Base-by-base conservation (phyloP, 306 rosid genomes). In the Dicorynia guianensis region DNA sequence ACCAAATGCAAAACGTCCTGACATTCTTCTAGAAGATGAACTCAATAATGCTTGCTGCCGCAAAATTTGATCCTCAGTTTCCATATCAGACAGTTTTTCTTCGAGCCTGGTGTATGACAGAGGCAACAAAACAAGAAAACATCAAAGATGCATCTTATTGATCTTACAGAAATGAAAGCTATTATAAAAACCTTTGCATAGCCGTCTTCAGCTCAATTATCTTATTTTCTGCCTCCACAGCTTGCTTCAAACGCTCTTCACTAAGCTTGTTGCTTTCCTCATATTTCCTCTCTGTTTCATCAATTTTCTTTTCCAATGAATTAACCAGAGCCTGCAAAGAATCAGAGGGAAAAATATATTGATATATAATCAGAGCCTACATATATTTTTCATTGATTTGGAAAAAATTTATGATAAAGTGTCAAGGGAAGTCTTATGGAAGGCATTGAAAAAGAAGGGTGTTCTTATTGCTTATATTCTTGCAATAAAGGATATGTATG, bases 61-160 rank as follows among this genome's bases (percentile, higher is more conserved):
- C 63, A 90, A 80, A 71, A 92, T 72, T 75, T 74, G 97, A 80
- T 90, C 96, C 89, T 90, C 96, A 6, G 91, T 79, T 86, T 92
- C 96, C 88, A 89, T 80, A 85, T 95, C 93, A 61, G 93, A 87
- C 11, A 90, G 64, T 81, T 89, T 92, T 85, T 95, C 99, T 85
- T 90, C 93, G 49, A 95, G 90, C 85, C 99, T 95, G 83, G n/a
- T 42, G 56, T 67, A 78, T 8, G 72, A 76, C 17, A 78, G 12
- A 54, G 47, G 18, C 17, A 79, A 15, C 39, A 73, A 63, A 73
- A 59, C 34, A 70, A 25, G 66, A 64, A 59, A 77, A 63, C 35
- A 55, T 18, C 58, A 76, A 43, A 18, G 12, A 54, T 53, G 36
- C 35, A 81, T 69, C 73, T 57, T 20, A 18, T 70, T 19, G 38